Base-by-base conservation (phyloP, 108 stramenopile genomes). In the Skeletonema tropicum region DNA sequence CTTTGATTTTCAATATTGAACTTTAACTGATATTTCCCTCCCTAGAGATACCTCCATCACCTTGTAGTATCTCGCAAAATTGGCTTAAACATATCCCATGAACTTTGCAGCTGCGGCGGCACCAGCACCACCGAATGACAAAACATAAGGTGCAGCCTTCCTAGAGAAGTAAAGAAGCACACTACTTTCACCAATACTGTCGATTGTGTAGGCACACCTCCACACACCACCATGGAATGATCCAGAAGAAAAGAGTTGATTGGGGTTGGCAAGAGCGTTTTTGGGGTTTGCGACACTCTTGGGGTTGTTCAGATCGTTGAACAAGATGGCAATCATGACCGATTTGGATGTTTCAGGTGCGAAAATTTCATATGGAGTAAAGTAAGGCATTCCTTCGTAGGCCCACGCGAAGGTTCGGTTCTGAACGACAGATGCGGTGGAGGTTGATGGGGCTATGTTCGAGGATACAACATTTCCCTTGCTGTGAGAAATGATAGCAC, bases 381-480 rank as follows among this genome's bases (percentile, higher is more conserved):
- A 99, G 77, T 92, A 96, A 23, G 95, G 96, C 96, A 99, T 97
- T 57, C 97, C 98, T 68, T 94, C 97, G 89, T 99, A 99, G 70
- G 98, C 98, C 96, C 95, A 91, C 9, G 97, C 98, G 83, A 99
- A 99, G 39, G 97, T 97, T 68, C 89, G 87, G 85, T 98, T 98
- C 70, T 92, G 90, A 52, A 81, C 84, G 29, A 99, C 98, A 38
- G 96, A 97, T 5, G 82, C 91, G 25, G 98, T 99, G 31, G 97
- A 97, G 33, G 98, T 99, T 60, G 97, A 91, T 15, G 98, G 98
- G 13, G 98, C 98, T 61, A 99, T 89, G 83, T 97, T 99, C 80
- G 94, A 93, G 14, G 96, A 96, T 12, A 98, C 98, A 57, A 89
- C 88, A 78, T 89, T 89, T 15, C 96, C 94, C 74, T 93, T 86